A percentile compares a stretch with the other conserved stretches of the same genome.
Evolutionary conservation across 768 basidiomycete species (phyloP).

Genomic region (Tephrocybe sp.): DNA sequence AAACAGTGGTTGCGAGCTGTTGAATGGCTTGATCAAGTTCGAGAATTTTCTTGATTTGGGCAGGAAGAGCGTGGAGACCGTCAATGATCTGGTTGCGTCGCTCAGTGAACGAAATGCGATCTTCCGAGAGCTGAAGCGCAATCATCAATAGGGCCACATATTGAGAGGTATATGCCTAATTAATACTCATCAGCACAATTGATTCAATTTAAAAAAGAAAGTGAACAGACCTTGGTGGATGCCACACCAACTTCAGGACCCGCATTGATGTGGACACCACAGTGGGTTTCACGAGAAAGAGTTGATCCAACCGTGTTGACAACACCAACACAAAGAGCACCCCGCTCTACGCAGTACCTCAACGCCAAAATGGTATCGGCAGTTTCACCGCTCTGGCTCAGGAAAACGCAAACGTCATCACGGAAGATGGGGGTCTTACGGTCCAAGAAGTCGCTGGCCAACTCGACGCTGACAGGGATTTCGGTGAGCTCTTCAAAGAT

Average conservation of each 20-base stretch:
- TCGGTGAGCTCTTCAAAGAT: conserved; percentile 99
- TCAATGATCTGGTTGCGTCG: conserved; percentile 93
- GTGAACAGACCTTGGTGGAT: conserved; percentile 80
- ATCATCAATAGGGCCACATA: conserved; percentile 98
- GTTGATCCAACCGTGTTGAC: conserved; percentile 99
- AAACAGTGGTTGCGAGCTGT: conserved; percentile 77
- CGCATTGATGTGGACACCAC: conserved; percentile 99
- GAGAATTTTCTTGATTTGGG: conserved; percentile 84
- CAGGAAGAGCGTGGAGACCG: conserved; percentile 86
- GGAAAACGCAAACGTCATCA: conserved; percentile 94
- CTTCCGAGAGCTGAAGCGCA: conserved; percentile 96
- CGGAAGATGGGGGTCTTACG: conserved; percentile 99
- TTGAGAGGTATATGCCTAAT: conserved; percentile 94
- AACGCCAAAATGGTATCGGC: conserved; percentile 96
- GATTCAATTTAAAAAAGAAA: not conserved
- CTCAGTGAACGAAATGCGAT: conserved; percentile 88
- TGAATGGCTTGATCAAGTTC: conserved; percentile 74
- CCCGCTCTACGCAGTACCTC: conserved; percentile 94
- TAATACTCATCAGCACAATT: conserved; percentile 7
- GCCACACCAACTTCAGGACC: conserved; percentile 99
- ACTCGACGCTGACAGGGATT: conserved; percentile 95
- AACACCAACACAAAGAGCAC: conserved; percentile 94
- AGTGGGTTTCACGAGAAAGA: conserved; percentile 96
- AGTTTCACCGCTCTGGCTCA: conserved; percentile 98
- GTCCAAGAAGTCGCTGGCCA: conserved; percentile 98